Base-by-base conservation (phyloP, 2,329 filamentous ascomycete species). In the Diplodia scrobiculata region DNA sequence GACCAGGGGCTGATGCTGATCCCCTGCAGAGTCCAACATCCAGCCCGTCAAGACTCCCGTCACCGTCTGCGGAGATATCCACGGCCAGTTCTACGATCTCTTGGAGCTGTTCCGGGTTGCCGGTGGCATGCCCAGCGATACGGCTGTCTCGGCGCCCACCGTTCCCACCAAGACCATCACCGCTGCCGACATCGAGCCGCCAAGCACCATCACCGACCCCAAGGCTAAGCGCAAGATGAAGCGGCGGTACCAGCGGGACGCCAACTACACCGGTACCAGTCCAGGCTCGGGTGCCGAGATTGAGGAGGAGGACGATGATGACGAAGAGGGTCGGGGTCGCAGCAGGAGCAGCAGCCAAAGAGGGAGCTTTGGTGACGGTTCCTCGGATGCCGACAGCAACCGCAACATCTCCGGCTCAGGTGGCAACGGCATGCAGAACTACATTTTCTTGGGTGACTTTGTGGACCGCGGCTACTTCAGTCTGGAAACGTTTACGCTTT, bases 1-100 rank as follows among this genome's bases (percentile, higher is more conserved):
- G 45, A 34, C 21, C 14, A 45, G 41, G 41, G 13, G 34, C 32
- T 32, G 54, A n/a, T 6, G 63, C 63, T 63, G 34, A 63, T 63
- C 51, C 52, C 27, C 52, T 53, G 50, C 72, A 96, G 95, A 99
- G 81, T 97, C 93, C 70, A 99, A 99, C 77, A 98, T 99, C 67
- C 95, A 98, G 78, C 95, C 95, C n/a, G 94, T 99, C 21, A 88
- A 90, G 64, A 97, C 95, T 0, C 95, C 95, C 6, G 95, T 99
- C 69, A 99, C 95, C 5, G 90, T 99, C 69, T 98, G 95, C 75
- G 95, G 95, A 75, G 95, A 99, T 77, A 98, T 99, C 69, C 95
- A 99, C 79, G 95, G 95, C 72, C 95, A 99, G 80, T 98, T 98
- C 79, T 98, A 99, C 80, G 95, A 99, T 78, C 84, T 99, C 10